A percentile compares a stretch with the other conserved stretches of the same genome.
Conservation (phyloP, 2,329 filamentous ascomycete species). For the Domatiomyces catenatus region DNA sequence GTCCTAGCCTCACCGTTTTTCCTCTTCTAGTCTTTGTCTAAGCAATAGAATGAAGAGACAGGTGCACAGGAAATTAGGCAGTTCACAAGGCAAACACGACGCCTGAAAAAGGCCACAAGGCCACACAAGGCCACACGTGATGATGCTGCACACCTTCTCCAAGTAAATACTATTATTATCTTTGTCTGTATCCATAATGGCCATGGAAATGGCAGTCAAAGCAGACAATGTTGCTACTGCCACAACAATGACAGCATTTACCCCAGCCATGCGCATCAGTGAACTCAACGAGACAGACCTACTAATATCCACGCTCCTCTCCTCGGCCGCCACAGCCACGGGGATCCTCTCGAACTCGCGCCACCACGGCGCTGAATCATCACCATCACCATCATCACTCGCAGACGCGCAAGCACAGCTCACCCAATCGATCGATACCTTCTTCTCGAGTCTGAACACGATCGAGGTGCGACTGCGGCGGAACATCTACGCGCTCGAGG, state of each 20-base stretch:
- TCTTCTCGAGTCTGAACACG: constrained; percentile 57
- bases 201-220: not conserved
- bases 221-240: not conserved
- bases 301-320: constrained; percentile 33
- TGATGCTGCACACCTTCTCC: not conserved
- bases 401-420: constrained; percentile 21
- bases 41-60: no score
- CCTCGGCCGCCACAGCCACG: constrained; percentile 46
- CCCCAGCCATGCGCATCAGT: constrained; percentile 57
- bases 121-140: no score
- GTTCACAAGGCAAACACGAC: not conserved
- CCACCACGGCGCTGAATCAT: not conserved
- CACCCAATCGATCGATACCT: constrained; percentile 41
- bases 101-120: not conserved
- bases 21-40: no score
- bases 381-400: constrained; percentile 19
- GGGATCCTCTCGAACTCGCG: constrained; percentile 42
- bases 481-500: constrained; percentile 65
- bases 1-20: no score
- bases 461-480: constrained; percentile 60
- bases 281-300: constrained; percentile 64
- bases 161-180: no score
- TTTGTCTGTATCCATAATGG: not conserved
- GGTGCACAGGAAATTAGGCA: no score
- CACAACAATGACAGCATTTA: constrained; percentile 4